Conservation (phyloP, 768 basidiomycete genomes). For the Pleurotus tuoliensis region DNA sequence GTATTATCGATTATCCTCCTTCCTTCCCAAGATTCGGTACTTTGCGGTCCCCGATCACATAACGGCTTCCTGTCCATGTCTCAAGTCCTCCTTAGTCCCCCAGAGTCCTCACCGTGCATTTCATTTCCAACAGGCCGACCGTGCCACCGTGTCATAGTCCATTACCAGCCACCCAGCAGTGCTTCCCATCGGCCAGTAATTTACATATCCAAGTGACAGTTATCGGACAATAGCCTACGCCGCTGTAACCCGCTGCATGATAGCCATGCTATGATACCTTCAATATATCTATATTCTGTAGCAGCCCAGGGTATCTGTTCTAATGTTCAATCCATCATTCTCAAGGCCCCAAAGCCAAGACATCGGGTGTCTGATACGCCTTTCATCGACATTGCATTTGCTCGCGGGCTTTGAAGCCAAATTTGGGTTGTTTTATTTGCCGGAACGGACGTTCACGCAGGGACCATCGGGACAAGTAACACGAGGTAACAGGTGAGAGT, state of each 20-base stretch:
- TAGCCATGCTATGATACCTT: background rate
- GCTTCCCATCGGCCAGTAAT: too few relatives aligned
- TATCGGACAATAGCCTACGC: background rate
- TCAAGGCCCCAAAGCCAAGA: background rate
- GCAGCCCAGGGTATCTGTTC: background rate
- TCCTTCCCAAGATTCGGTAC: too few relatives aligned
- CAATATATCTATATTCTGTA: background rate
- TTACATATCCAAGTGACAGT: background rate
- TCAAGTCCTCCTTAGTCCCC: too few relatives aligned
- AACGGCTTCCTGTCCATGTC: too few relatives aligned
- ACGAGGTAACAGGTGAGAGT: too few relatives aligned
- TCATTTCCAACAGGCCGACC: too few relatives aligned
- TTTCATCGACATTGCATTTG: slow-evolving; percentile 1
- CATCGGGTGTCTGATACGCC: background rate
- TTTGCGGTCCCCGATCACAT: too few relatives aligned
- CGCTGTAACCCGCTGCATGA: background rate
- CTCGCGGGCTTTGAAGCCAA: slow-evolving; percentile 6
- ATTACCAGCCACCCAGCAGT: too few relatives aligned
- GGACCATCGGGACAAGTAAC: too few relatives aligned
- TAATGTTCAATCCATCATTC: background rate
- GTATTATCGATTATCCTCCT: too few relatives aligned
- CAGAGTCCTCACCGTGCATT: too few relatives aligned
- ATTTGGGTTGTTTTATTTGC: background rate
- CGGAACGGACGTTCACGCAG: background rate
- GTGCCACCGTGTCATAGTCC: too few relatives aligned